phyloP scores from a whole-genome alignment of 148 eudicot species.

The Chenopodium formosanum region DNA sequence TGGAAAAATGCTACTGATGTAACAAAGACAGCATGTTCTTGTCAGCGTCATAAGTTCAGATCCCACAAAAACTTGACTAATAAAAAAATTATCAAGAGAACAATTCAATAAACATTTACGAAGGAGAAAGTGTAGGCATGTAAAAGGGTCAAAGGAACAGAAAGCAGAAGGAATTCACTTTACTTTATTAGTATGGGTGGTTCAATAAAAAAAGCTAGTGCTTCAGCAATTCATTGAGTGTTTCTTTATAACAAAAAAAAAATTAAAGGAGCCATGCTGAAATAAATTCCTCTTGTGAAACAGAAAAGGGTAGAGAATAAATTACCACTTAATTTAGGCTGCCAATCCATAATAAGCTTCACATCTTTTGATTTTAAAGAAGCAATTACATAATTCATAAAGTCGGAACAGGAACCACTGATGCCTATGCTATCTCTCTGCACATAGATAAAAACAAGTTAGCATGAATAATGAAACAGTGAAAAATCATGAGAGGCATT shows the following conservation, averaged over 20 bases:
- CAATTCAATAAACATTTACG: neutral
- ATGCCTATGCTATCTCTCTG: conserved; percentile 83
- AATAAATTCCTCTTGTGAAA: neutral
- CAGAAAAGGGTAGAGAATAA: neutral
- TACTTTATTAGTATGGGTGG: neutral
- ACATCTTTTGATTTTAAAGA: conserved; percentile 69
- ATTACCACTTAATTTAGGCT: conserved; percentile 53
- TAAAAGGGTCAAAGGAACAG: neutral
- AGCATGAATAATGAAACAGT: neutral
- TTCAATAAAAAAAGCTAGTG: neutral
- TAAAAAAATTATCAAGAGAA: neutral
- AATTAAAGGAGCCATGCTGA: neutral
- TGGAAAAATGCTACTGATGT: neutral
- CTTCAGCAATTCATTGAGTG: neutral
- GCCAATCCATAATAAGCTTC: conserved; percentile 68
- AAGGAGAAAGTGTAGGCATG: neutral
- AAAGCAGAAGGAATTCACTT: neutral
- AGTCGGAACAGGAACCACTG: conserved; percentile 82
- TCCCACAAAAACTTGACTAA: neutral
- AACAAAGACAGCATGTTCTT: neutral
- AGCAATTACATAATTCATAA: conserved; percentile 58
- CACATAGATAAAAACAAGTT: conserved; percentile 16
- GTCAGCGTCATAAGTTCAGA: neutral
- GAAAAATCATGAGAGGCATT: neutral
- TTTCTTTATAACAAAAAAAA: too few species aligned